These are phyloP conservation scores for Golovinomyces cichoracearum DNA, from an alignment of 2,329 filamentous ascomycete genomes.

Conservation along the genomic window DNA sequence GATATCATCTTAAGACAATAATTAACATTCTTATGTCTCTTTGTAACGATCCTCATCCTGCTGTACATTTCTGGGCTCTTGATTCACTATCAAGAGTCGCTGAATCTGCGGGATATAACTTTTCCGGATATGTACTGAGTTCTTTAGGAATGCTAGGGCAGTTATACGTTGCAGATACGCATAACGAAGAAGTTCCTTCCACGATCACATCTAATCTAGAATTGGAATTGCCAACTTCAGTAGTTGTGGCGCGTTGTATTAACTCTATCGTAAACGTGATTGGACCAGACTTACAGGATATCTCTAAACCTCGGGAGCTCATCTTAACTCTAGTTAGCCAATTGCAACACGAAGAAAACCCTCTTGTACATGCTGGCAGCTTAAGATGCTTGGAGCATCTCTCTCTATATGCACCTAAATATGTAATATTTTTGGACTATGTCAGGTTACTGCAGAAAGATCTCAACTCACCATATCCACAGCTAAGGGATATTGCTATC, in stretches of 20 bases:
- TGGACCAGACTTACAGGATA: slow-evolving; percentile 80
- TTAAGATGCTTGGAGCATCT: slow-evolving; percentile 72
- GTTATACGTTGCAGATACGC: slow-evolving; percentile 71
- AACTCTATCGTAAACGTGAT: slow-evolving; percentile 94
- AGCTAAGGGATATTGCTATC: slow-evolving; percentile 55
- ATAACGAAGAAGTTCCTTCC: slow-evolving; percentile 60
- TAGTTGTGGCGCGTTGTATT: slow-evolving; percentile 64
- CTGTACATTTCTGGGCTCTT: slow-evolving; percentile 88
- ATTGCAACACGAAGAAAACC: slow-evolving; percentile 50
- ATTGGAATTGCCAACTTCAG: slow-evolving; percentile 54
- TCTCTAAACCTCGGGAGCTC: slow-evolving; percentile 71
- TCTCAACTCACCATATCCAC: slow-evolving; percentile 39
- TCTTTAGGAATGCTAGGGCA: slow-evolving; percentile 85
- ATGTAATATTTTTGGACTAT: slow-evolving; percentile 64
- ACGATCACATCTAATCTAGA: slow-evolving; percentile 75
- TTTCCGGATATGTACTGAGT: slow-evolving; percentile 69
- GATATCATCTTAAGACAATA: slow-evolving; percentile 88
- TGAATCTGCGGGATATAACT: slow-evolving; percentile 77
- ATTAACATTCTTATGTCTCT: slow-evolving; percentile 96
- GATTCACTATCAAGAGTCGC: slow-evolving; percentile 68
- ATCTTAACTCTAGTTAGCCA: slow-evolving; percentile 67
- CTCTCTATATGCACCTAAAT: slow-evolving; percentile 67
- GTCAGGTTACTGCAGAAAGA: slow-evolving; percentile 59
- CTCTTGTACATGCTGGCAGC: slow-evolving; percentile 47
- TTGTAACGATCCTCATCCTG: slow-evolving; percentile 80